Conservation (phyloP, 495 filamentous ascomycete genomes). For the Penicillium manginii region DNA sequence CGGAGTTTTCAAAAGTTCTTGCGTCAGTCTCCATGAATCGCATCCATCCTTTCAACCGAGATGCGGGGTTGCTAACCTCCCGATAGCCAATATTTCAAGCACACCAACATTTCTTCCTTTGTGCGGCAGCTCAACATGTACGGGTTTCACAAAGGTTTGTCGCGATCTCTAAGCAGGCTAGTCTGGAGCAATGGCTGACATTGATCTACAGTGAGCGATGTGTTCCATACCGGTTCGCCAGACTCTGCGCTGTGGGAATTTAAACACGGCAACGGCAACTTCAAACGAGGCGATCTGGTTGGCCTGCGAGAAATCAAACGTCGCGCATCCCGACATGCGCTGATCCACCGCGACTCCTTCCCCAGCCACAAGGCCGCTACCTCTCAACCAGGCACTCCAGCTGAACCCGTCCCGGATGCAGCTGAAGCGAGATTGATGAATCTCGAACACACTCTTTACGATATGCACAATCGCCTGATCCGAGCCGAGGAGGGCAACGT, state of each 20-base stretch:
- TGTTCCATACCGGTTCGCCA: slow-evolving; percentile 95
- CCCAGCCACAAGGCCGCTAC: slow-evolving; percentile 71
- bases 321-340: slow-evolving; percentile 90
- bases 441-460: slow-evolving; percentile 82
- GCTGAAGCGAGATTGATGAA: slow-evolving; percentile 73
- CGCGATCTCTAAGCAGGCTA: neutral
- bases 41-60: slow-evolving; percentile 1
- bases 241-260: slow-evolving; percentile 98
- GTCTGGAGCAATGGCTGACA: slow-evolving; percentile 5
- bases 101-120: slow-evolving; percentile 98
- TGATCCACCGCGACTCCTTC: slow-evolving; percentile 95
- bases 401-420: slow-evolving; percentile 77
- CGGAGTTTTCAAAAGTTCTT: slow-evolving; percentile 97
- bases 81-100: slow-evolving; percentile 90
- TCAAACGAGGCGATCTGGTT: slow-evolving; percentile 90
- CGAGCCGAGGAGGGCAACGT: slow-evolving; percentile 84
- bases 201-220: slow-evolving; percentile 79
- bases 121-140: slow-evolving; percentile 99
- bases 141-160: slow-evolving; percentile 96
- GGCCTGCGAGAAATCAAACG: slow-evolving; percentile 95
- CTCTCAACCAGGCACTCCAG: slow-evolving; percentile 82
- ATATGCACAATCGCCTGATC: slow-evolving; percentile 73
- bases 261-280: slow-evolving; percentile 97
- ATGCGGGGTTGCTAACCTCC: slow-evolving; percentile 29
- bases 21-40: slow-evolving; percentile 63